Percentiles rank a stretch among this genome's conserved stretches.
These are phyloP conservation scores for Leptographium radiaticola DNA, from an alignment of 2,329 filamentous ascomycete genomes.

Conservation along the genomic window DNA sequence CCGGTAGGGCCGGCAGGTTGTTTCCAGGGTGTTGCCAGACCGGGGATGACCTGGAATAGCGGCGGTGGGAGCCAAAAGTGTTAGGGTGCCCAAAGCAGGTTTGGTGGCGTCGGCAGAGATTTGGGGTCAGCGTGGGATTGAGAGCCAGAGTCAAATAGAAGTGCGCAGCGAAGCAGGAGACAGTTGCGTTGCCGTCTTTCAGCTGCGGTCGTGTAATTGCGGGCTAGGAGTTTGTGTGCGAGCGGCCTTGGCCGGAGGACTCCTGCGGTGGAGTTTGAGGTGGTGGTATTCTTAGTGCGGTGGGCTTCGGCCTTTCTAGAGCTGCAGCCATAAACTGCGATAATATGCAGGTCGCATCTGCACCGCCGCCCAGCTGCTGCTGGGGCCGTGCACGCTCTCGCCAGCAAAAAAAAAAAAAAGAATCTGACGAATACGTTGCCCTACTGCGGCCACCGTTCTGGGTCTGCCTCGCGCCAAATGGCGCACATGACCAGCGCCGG, in stretches of 20 bases:
- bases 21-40: too few species aligned
- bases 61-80: neutral
- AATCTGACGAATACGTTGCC: neutral
- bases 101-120: neutral
- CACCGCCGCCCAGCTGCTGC: conserved; percentile 6
- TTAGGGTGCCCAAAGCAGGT: neutral
- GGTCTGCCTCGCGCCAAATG: conserved; percentile 8
- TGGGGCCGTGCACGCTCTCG: neutral
- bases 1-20: neutral
- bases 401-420: neutral
- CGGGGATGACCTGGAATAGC: neutral
- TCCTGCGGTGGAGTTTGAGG: neutral
- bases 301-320: neutral
- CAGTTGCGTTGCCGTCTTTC: neutral
- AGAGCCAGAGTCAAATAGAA: neutral
- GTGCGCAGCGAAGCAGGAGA: neutral
- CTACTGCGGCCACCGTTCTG: neutral
- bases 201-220: neutral
- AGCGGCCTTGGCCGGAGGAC: neutral
- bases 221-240: neutral
- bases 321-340: neutral
- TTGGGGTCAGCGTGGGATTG: too few species aligned
- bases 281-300: neutral
- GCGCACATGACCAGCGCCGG: conserved; percentile 4
- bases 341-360: conserved; percentile 8